phyloP scores from a whole-genome alignment of 2,329 filamentous ascomycete genomes.

The Ascochyta rabiei region DNA sequence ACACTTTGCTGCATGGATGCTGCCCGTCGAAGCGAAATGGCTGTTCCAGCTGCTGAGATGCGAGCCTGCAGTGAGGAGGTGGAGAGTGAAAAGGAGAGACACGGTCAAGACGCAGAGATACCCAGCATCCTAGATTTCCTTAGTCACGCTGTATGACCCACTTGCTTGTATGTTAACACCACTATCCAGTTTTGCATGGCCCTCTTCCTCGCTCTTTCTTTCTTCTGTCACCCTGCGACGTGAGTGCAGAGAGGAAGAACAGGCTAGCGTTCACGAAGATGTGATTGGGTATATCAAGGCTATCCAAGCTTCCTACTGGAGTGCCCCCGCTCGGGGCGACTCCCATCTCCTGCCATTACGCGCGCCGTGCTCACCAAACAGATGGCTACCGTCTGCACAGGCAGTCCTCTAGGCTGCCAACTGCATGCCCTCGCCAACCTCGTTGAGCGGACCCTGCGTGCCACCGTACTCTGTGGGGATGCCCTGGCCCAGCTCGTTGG shows the following conservation, averaged over 20 bases:
- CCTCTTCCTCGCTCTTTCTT: no score
- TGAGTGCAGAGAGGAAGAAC: neutral
- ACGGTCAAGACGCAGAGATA: neutral
- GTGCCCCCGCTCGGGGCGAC: neutral
- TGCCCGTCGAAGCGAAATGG: neutral
- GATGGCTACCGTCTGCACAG: neutral
- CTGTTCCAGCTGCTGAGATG: neutral
- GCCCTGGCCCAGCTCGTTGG: constrained; percentile 66
- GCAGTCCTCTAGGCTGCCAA: constrained; percentile 28
- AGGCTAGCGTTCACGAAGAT: neutral
- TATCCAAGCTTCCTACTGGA: constrained; percentile 12
- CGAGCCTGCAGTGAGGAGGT: neutral
- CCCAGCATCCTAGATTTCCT: constrained; percentile 4
- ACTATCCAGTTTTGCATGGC: no score
- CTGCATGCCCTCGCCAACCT: constrained; percentile 50
- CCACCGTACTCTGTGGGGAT: constrained; percentile 83
- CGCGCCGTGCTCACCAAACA: neutral
- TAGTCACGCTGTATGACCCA: neutral
- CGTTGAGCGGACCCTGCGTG: constrained; percentile 61
- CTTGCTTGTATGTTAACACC: neutral
- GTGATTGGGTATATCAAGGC: constrained; percentile 22
- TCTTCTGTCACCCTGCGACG: neutral
- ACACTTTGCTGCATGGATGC: no score
- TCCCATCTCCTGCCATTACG: constrained; percentile 28
- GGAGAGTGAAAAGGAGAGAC: neutral